Conservation (phyloP, 805 yeast genomes). For the Barnettozyma salicaria region DNA sequence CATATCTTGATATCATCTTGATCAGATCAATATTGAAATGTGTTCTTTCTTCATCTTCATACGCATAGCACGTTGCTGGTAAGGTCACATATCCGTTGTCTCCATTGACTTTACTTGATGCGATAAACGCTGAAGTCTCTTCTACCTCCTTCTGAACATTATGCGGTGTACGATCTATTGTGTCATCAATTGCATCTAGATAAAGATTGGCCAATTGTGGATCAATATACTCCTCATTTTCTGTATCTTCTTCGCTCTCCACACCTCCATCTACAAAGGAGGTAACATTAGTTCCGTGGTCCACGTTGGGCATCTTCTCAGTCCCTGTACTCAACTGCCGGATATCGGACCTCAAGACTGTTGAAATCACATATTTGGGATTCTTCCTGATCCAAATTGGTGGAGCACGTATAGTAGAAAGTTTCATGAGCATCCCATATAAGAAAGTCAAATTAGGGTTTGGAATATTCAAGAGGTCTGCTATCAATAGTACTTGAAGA, state of each 20-base stretch:
- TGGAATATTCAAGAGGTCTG: conserved; percentile 10
- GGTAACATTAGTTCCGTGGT: too few species aligned
- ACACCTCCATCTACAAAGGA: neutral
- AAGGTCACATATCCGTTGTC: neutral
- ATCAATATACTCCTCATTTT: neutral
- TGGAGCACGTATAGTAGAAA: neutral
- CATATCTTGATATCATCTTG: neutral
- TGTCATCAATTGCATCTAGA: neutral
- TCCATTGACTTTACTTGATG: too few species aligned
- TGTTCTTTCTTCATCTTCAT: conserved; percentile 2
- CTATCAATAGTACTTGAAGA: conserved; percentile 13
- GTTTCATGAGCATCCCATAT: conserved; percentile 7
- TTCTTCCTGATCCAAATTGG: neutral
- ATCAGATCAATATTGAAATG: conserved; percentile 2
- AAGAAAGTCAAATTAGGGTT: conserved; percentile 12
- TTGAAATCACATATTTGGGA: neutral
- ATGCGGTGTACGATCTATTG: too few species aligned
- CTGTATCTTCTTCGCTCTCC: neutral
- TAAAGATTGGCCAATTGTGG: neutral
- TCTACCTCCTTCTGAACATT: too few species aligned
- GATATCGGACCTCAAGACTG: neutral
- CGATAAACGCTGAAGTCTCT: too few species aligned
- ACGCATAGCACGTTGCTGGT: neutral
- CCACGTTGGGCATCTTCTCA: neutral
- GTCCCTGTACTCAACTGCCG: too few species aligned